Evolutionary conservation across 1,284 basidiomycete species (phyloP).

Genomic region (Rhodotorula sp.): DNA sequence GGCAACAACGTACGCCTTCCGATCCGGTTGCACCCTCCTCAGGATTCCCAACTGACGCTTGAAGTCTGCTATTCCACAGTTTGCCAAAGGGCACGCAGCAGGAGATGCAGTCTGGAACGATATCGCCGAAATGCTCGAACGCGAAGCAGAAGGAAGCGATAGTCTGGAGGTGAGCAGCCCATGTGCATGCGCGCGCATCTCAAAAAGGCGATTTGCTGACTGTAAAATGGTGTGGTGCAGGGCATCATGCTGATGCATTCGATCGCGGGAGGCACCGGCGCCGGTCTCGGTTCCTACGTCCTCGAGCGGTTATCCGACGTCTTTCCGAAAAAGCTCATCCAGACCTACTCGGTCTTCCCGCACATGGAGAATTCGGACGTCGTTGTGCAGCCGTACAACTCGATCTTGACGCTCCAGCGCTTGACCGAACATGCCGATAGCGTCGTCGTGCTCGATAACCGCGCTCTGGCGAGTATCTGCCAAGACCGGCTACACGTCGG

Average conservation of each 20-base stretch:
- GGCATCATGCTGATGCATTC: constrained; percentile 99
- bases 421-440: constrained; percentile 95
- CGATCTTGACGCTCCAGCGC: constrained; percentile 85
- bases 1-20: constrained; percentile 69
- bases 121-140: constrained; percentile 98
- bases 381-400: constrained; percentile 98
- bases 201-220: background rate
- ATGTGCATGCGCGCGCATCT: constrained; percentile 31
- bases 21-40: background rate
- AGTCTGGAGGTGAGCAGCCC: constrained; percentile 74
- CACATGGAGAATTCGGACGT: constrained; percentile 72
- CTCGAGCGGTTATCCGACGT: constrained; percentile 95
- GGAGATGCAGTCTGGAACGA: constrained; percentile 94
- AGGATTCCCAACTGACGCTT: background rate
- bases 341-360: constrained; percentile 99
- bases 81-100: constrained; percentile 57
- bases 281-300: constrained; percentile 93
- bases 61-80: constrained; percentile 8
- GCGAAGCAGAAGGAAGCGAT: constrained; percentile 97
- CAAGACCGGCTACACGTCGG: constrained; percentile 66
- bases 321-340: constrained; percentile 98
- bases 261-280: constrained; percentile 97
- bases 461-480: constrained; percentile 86
- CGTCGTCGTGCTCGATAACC: constrained; percentile 96
- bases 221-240: constrained; percentile 53